Base-by-base conservation (phyloP, 108 stramenopile species). In the Ochromonas danica region DNA sequence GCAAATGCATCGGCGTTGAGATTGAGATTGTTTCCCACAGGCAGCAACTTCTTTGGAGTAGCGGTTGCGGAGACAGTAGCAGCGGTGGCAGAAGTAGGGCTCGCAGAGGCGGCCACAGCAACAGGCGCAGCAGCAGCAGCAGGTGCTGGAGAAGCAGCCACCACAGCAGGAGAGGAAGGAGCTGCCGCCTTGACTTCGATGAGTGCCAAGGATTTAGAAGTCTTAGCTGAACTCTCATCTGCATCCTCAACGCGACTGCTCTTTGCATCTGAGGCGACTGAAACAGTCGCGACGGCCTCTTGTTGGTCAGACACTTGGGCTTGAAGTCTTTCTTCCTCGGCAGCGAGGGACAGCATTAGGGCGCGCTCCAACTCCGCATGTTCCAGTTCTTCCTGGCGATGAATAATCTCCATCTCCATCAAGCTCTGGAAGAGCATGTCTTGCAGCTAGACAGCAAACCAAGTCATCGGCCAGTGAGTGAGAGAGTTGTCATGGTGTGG, bases 321-420 rank as follows among this genome's bases (percentile, higher is more conserved):
- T n/a, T 35, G 1, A 43, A 80, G 6, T 17, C 81, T 63, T 72
- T 81, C 83, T 61, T 80, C 42, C 72, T 85, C 85, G 31, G 84
- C 6, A 0, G 85, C 85, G 3, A 87, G 60, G 0, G 82, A 83
- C 80, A 83, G 81, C 61, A 84, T 82, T 39, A 87, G 81, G 27
- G 83, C 86, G 71, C 85, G 80, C 85, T 87, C 86, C n/a, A 87
- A 75, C 62, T 87, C 85, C 10, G 82, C 78, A 40, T 83, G 82
- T 62, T 86, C 86, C 27, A 83, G 78, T 51, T 86, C 84, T 42
- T 86, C 86, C 82, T 85, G 79, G 38, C 70, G 22, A 25, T 84
- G 82, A 79, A 84, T 78, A n/a, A 82, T 57, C 80, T 84, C 83
- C 36, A 84, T 70, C 79, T 84, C 83, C 35, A 74, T 41, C 1